phyloP scores from a whole-genome alignment of 768 basidiomycete genomes.

The Tephrocybe sp. region DNA sequence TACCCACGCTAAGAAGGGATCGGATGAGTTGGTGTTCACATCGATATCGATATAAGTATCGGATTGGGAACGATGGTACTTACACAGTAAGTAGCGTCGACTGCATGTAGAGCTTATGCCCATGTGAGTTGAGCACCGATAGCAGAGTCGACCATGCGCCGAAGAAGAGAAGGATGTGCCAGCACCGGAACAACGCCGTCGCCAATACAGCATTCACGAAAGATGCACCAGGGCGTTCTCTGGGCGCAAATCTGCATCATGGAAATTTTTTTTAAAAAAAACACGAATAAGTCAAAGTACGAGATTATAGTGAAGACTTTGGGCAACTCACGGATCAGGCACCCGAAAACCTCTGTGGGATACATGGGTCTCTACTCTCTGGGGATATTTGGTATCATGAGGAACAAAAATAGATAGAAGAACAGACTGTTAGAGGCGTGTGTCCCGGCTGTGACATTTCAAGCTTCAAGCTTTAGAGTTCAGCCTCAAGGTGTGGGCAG shows the following conservation, averaged over 20 bases:
- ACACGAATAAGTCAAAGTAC: no score
- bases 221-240: constrained; percentile 32
- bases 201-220: constrained; percentile 41
- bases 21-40: background rate
- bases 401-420: background rate
- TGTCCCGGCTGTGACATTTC: no score
- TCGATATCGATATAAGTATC: no score
- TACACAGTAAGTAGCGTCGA: constrained; percentile 69
- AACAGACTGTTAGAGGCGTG: constrained; percentile 7
- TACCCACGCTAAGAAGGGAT: constrained; percentile 44
- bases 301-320: background rate
- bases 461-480: no score
- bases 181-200: constrained; percentile 52
- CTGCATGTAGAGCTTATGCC: constrained; percentile 39
- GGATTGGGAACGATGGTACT: constrained; percentile 27
- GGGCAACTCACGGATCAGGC: constrained; percentile 35
- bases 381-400: background rate
- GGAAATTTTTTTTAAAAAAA: no score
- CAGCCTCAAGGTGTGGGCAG: no score
- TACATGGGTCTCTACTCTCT: constrained; percentile 27
- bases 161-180: constrained; percentile 68
- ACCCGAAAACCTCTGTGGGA: constrained; percentile 32
- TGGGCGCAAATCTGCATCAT: constrained; percentile 32
- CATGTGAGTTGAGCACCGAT: constrained; percentile 46
- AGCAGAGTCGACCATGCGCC: constrained; percentile 58